Evolutionary conservation across 257 asterid genomes (phyloP), one percentile per base, ranked within the genome.

Genomic region (Ajuga chamaepitys): DNA sequence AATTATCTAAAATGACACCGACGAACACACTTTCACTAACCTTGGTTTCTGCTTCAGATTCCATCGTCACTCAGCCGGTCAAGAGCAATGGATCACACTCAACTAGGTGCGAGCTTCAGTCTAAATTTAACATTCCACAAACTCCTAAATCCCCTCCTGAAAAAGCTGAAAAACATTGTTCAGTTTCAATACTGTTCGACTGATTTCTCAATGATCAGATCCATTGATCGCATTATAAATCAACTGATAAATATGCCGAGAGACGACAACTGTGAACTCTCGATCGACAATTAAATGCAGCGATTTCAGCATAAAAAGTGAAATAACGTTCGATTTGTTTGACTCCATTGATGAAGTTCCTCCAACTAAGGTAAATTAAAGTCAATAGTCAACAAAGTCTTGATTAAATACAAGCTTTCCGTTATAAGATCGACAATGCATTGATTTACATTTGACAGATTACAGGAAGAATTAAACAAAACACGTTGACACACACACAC

Each of bases 1-100:
- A 51, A 20, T 22, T 3, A 34, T 21, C 22, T 14, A 55, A 17
- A 42, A 50, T 38, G 21, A 46, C 5, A 64, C 26, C 11, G 28
- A 37, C 45, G 28, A 21, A 22, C 25, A 24, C 26, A 41, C 45
- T 54, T 26, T 1, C 28, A 80, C 95, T 69, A 75, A 91, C 96
- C 98, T 86, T 88, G 60, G 62, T 72, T 78, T 88, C 96, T 42
- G 80, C 83, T 80, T 86, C 98, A 50, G 89, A 71, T 74, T 91
- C 96, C 98, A 91, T 88, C 54, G 66, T 64, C 70, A 38, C 74
- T 67, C 42, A 38, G 76, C 73, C 79, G 56, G 58, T 66, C 20
- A 7, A 24, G 60, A 67, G 58, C 82, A 69, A 72, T 45, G 50
- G 72, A 66, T 72, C 75, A 58, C 77, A 76, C 60, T 72, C 50